Evolutionary conservation across 139 green algal genomes (phyloP).

Genomic region (Astrephomene gubernaculifera): DNA sequence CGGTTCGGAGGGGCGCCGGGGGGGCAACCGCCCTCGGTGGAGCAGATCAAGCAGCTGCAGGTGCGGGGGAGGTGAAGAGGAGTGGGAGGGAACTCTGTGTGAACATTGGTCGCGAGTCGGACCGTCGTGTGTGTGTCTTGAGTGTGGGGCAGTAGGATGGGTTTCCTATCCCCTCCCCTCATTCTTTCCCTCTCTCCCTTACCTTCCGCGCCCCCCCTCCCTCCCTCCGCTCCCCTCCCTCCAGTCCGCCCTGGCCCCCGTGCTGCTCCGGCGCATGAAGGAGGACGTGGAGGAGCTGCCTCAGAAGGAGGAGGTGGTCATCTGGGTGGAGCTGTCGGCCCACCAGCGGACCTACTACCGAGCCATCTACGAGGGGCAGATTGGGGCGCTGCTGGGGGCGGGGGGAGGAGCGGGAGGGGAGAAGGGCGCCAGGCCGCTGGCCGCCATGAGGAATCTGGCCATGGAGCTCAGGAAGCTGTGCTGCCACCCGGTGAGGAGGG

Average conservation of each 20-base stretch:
- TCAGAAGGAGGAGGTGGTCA: conserved; percentile 94
- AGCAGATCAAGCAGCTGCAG: conserved; percentile 81
- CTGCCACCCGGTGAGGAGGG: conserved; percentile 84
- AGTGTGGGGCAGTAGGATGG: too few relatives aligned
- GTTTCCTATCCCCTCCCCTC: too few relatives aligned
- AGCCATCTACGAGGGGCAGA: conserved; percentile 78
- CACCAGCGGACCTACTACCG: conserved; percentile 88
- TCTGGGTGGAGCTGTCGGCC: conserved; percentile 89
- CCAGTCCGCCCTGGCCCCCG: conserved; percentile 79
- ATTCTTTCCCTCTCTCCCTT: too few relatives aligned
- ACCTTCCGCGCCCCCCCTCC: background rate
- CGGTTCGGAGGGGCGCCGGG: conserved; percentile 40
- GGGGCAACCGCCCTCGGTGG: conserved; percentile 57
- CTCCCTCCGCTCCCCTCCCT: background rate
- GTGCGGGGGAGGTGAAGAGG: too few relatives aligned
- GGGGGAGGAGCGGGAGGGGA: conserved; percentile 25
- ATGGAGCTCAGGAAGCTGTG: conserved; percentile 98
- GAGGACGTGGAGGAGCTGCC: conserved; percentile 97
- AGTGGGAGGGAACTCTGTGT: too few relatives aligned
- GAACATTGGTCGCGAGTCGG: too few relatives aligned
- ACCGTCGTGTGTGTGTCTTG: too few relatives aligned
- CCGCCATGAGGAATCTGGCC: conserved; percentile 86
- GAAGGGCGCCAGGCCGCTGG: conserved; percentile 71
- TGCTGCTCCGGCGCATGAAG: conserved; percentile 97
- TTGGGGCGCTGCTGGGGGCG: conserved; percentile 65